Base-by-base conservation (phyloP, 176 grass and related monocot genomes). In the Oryza coarctata region DNA sequence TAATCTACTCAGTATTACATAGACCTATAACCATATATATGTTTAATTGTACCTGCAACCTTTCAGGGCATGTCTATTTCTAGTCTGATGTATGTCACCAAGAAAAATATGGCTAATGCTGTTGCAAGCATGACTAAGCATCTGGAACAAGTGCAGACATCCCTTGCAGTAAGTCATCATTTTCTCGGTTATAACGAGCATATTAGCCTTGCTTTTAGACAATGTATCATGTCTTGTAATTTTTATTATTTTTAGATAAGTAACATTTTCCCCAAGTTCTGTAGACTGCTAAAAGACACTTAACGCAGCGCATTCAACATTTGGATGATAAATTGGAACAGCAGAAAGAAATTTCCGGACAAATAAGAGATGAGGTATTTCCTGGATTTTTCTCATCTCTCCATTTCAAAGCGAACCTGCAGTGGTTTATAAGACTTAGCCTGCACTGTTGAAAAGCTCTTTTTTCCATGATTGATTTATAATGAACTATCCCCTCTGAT, bases 41-140 rank as follows among this genome's bases (percentile, higher is more conserved):
- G 17, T 52, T 52, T 52, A 20, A 5, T 52, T 52, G 49, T 52
- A 22, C 49, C 49, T 52, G 49, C 5, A 52, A 52, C 49, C 1
- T 58, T 82, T 77, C 77, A 97, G 94, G 95, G 95, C 36, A 52
- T 89, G 23, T 83, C 88, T 12, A 93, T 98, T 33, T 91, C 90
- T 52, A 91, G 92, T 85, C 49, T 94, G 27, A 98, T 98, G 92
- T 94, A 93, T 72, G 92, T 93, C 31, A 98, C 92, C 9, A 98
- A 94, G 71, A 73, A 41, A 13, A 94, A 93, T 73, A 94, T 98
- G 90, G 80, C 92, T 61, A 93, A 71, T 76, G 92, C 90, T 57
- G 92, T 94, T 70, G 90, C 81, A 67, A 90, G 66, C 66, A 94
- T 98, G 95, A 94, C 92, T 49, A 93, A 91, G 84, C 81, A 93